Evolutionary conservation across 768 basidiomycete genomes (phyloP).

Genomic region (Suillus brevipes): DNA sequence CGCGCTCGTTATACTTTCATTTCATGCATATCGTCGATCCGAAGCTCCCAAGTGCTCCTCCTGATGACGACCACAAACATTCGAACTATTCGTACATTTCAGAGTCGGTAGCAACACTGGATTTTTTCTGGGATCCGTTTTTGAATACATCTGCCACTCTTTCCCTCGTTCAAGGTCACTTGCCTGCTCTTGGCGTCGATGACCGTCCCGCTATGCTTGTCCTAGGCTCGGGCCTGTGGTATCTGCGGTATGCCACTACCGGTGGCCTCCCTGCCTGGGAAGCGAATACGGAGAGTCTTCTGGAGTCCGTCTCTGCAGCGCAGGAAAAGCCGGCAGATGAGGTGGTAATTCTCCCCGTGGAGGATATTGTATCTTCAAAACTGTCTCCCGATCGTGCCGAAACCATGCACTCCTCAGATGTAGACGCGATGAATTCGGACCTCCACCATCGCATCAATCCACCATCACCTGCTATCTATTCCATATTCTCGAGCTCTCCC

Average conservation of each 20-base stretch:
- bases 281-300: conserved; percentile 64
- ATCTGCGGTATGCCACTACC: conserved; percentile 72
- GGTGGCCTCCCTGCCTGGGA: conserved; percentile 83
- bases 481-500: conserved; percentile 25
- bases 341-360: conserved; percentile 77
- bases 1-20: conserved; percentile 78
- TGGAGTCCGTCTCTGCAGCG: conserved; percentile 46
- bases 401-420: conserved; percentile 75
- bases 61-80: conserved; percentile 67
- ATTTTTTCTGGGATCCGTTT: conserved; percentile 86
- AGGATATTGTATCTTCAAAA: conserved; percentile 65
- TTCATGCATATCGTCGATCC: conserved; percentile 62
- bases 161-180: conserved; percentile 38
- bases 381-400: conserved; percentile 61
- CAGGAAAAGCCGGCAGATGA: conserved; percentile 58
- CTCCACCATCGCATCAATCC: conserved; percentile 66
- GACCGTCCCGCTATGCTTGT: conserved; percentile 67
- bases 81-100: conserved; percentile 55
- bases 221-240: conserved; percentile 88
- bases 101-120: conserved; percentile 45
- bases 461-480: conserved; percentile 29
- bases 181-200: background rate
- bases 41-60: conserved; percentile 49
- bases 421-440: conserved; percentile 91
- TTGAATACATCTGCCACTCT: conserved; percentile 66